Conservation (phyloP, 1,139 yeast species). For the Yamadazyma buinensis region DNA sequence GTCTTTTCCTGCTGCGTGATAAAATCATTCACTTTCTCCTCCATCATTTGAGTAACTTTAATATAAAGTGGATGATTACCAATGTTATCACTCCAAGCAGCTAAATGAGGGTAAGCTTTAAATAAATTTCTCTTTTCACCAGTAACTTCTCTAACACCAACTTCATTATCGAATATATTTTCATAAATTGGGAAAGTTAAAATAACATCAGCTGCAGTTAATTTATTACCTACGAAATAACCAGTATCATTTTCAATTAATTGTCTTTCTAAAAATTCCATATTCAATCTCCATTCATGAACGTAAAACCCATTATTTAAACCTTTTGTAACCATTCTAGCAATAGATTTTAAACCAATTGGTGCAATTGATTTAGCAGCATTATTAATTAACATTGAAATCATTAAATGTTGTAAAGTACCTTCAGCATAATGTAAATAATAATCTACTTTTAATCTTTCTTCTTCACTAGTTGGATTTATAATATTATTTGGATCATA, state of each 20-base stretch:
- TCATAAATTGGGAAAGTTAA: conserved; percentile 44
- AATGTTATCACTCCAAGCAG: conserved; percentile 38
- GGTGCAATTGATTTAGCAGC: conserved; percentile 43
- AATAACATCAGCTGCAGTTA: conserved; percentile 60
- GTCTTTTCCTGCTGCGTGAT: conserved; percentile 6
- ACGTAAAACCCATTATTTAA: conserved; percentile 40
- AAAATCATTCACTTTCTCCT: conserved; percentile 20
- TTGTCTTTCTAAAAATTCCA: conserved; percentile 39
- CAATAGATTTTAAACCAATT: conserved; percentile 39
- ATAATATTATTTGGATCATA: conserved; percentile 37
- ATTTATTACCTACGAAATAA: conserved; percentile 50
- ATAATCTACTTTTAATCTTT: conserved; percentile 42
- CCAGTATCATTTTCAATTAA: conserved; percentile 40
- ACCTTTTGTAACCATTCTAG: conserved; percentile 36
- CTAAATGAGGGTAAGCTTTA: conserved; percentile 24
- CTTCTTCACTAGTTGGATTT: conserved; percentile 28
- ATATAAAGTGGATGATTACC: conserved; percentile 28
- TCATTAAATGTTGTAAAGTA: conserved; percentile 45
- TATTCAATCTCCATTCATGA: conserved; percentile 38
- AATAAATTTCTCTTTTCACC: conserved; percentile 31
- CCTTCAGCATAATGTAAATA: conserved; percentile 57
- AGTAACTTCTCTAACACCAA: conserved; percentile 31
- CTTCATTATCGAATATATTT: conserved; percentile 40
- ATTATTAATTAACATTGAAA: conserved; percentile 40
- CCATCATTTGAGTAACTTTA: conserved; percentile 29